A percentile compares a stretch with the other conserved stretches of the same genome.
Conservation (phyloP, 345 rosid species). For the Arabidopsis suecica region DNA sequence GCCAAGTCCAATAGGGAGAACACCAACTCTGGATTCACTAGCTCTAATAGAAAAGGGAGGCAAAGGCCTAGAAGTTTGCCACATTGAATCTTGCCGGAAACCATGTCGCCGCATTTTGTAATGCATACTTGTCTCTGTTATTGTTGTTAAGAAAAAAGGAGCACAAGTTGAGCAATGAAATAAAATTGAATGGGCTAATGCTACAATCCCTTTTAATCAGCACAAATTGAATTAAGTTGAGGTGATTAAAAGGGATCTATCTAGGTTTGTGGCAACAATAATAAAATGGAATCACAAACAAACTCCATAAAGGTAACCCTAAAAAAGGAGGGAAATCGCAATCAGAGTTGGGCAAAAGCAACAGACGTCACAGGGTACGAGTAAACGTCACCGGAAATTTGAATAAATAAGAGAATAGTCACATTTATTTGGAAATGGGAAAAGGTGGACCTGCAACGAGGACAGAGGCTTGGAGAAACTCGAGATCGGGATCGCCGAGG, state of each 20-base stretch:
- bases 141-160: not conserved
- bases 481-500: conserved; percentile 47
- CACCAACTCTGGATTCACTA: conserved; percentile 46
- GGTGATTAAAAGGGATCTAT: not conserved
- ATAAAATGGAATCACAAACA: not conserved
- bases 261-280: not conserved
- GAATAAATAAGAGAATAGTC: not conserved
- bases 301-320: not conserved
- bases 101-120: conserved; percentile 47
- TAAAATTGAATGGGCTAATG: not conserved
- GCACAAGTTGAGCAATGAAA: conserved; percentile 4
- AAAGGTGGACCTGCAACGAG: conserved; percentile 66
- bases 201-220: not conserved
- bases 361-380: not conserved
- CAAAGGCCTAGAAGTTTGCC: conserved; percentile 35
- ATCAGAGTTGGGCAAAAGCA: too few species aligned
- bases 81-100: conserved; percentile 43
- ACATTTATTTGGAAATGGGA: not conserved
- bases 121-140: conserved; percentile 48
- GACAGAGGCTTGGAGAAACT: conserved; percentile 76
- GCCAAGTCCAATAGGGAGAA: conserved; percentile 51
- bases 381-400: not conserved
- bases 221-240: not conserved
- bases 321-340: not conserved
- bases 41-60: conserved; percentile 25